Percentiles rank a stretch among this genome's conserved stretches.
Conservation (phyloP, 2,329 filamentous ascomycete species). For the Hymenoscyphus fructigenus region DNA sequence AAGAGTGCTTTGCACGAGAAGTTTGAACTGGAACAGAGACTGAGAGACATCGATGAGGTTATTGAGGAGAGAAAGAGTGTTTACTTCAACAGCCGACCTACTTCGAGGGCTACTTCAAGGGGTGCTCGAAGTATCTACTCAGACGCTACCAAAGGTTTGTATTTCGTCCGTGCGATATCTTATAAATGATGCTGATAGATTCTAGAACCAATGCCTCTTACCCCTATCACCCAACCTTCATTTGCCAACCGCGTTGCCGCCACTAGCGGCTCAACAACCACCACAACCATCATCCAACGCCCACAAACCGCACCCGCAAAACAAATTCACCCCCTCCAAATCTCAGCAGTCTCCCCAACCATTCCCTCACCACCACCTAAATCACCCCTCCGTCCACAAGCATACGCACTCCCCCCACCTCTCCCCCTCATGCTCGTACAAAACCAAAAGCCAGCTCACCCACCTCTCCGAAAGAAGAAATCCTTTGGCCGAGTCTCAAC, state of each 20-base stretch:
- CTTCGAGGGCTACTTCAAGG: constrained; percentile 30
- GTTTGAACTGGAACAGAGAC: constrained; percentile 57
- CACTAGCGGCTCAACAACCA: constrained; percentile 32
- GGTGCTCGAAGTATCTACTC: constrained; percentile 30
- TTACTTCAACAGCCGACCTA: constrained; percentile 42
- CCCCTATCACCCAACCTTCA: constrained; percentile 45
- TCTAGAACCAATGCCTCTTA: constrained; percentile 55
- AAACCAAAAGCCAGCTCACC: constrained; percentile 39
- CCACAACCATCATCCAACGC: constrained; percentile 27
- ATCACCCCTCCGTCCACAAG: constrained; percentile 16
- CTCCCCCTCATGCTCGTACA: constrained; percentile 56
- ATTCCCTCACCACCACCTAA: constrained; percentile 17
- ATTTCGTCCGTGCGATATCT: not conserved
- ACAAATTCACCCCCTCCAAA: constrained; percentile 36
- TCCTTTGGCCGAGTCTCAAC: constrained; percentile 61
- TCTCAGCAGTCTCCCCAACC: constrained; percentile 34
- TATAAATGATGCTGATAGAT: constrained; percentile 13
- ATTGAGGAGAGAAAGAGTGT: constrained; percentile 59
- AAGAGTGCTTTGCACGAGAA: constrained; percentile 36
- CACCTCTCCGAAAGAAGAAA: constrained; percentile 64
- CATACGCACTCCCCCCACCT: constrained; percentile 33
- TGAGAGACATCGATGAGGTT: constrained; percentile 59
- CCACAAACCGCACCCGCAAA: constrained; percentile 39
- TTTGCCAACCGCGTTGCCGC: constrained; percentile 26
- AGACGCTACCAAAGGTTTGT: constrained; percentile 9